Evolutionary conservation across 108 stramenopile genomes (phyloP).

Genomic region (Nannochloropsis salina): DNA sequence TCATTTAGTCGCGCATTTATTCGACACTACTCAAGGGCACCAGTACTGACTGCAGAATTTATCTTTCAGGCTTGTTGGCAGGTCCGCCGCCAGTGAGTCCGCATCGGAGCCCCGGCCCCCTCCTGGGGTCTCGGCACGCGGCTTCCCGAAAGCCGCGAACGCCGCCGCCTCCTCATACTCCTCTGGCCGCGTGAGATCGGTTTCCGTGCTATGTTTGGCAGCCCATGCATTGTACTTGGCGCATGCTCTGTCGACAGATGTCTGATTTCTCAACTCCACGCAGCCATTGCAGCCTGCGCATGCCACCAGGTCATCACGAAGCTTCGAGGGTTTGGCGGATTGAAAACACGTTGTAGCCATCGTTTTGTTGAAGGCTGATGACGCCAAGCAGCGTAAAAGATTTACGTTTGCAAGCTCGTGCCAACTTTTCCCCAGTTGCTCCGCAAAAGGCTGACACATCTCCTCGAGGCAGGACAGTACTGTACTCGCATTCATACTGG

Average conservation of each 20-base stretch:
- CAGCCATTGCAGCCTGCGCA: constrained; percentile 10
- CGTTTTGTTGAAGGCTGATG: background rate
- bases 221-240: constrained; percentile 19
- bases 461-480: background rate
- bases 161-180: background rate
- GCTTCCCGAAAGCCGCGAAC: background rate
- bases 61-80: background rate
- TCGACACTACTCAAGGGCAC: background rate
- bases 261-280: constrained; percentile 6
- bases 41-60: constrained; percentile 20
- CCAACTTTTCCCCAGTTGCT: background rate
- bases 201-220: background rate
- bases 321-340: background rate
- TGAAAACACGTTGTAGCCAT: background rate
- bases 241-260: background rate
- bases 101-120: background rate
- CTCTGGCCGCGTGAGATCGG: too few relatives aligned
- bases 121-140: background rate
- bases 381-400: constrained; percentile 8
- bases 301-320: constrained; percentile 1
- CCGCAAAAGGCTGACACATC: background rate
- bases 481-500: background rate
- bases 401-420: background rate
- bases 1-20: background rate
- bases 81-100: background rate